Evolutionary conservation across 192 early-diverging fungal genomes (phyloP), one percentile per base, ranked within the genome.

Genomic region (Piromyces sp.): DNA sequence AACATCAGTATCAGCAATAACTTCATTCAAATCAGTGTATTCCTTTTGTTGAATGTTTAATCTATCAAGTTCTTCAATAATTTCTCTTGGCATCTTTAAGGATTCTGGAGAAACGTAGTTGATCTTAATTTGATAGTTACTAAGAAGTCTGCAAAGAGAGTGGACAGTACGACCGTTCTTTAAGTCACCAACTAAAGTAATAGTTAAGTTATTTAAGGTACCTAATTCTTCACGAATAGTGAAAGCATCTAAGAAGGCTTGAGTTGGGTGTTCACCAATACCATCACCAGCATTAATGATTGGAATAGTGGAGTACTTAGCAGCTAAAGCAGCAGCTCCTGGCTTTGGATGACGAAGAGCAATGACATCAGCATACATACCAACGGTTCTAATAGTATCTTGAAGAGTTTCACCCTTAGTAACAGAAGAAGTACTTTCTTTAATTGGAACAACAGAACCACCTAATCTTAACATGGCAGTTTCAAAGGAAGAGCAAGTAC

Each of bases 161-260:
- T 99, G 97, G 29, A 98, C 96, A 1, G 97, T 99, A 85, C 97
- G 93, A 79, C 96, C 97, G 86, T 99, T 95, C 90, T 96, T 96
- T 83, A 98, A 90, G 85, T 98, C 97, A 80, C 96, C 97, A 80
- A 99, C 95, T 83, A 99, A 84, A 15, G 96, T 97, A 80, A 99
- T 92, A 16, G 95, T 96, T 79, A 99, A 87, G 14, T 96, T 96
- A 87, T 97, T 97, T 79, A 97, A 95, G 30, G 30, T 22, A 87
- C 51, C 79, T 89, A 83, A 28, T 83, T 84, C 37, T 83, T 91
- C 90, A 85, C 82, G 89, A 83, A 97, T 96, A n/a, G 95, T 97
- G 83, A 95, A 97, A 22, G 93, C 89, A 85, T 99, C 97, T 81
- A 99, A 89, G 89, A 99, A 95, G 78, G 96, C 97, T 82, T 99